Base-by-base conservation (phyloP, 1,139 yeast genomes). In the Geotrichum cucujoidarum region DNA sequence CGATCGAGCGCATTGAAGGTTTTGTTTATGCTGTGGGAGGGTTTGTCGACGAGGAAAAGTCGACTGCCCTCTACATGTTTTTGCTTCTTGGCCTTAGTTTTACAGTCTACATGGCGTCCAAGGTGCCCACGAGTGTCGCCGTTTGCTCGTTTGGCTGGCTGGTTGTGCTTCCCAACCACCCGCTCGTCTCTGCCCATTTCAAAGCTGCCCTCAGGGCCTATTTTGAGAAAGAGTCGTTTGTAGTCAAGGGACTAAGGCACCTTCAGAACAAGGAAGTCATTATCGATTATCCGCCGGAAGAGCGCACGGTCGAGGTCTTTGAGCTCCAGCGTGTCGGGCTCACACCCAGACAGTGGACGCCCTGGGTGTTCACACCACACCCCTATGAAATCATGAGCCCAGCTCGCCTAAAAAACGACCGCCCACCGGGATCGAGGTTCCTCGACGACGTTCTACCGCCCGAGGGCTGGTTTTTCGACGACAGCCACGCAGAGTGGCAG, bases 251-350 rank as follows among this genome's bases (percentile, higher is more conserved):
- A 10, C 54, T 67, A 11, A 61, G 66, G 36, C 59, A 65, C 40
- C 69, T 72, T 39, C 77, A 75, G 44, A 62, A 77, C 39, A 62
- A 65, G 30, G 80, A 77, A 50, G 74, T 82, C 30, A 72, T 84
- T 13, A 71, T 86, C 27, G 95, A 83, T 51, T 66, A 75, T 0
- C 83, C 87, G 0, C 82, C 81, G 43, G 70, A 74, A 0, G 69
- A 74, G 47, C 64, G 72, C 13, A 50, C 53, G 2, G 90, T 86
- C 6, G 95, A 88, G 60, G 70, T 89, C 0, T 89, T 74, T 62
- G 95, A 88, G 63, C 71, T 89, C 25, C 85, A 86, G 60, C 72
- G 75, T 46, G 83, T 76, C 57, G 83, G 83, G 32, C 70, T 80
- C 14, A 74, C 84, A 2, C 78, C 80, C 3, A 68, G 74, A 4